These are phyloP conservation scores for Debaryomyces hansenii DNA, from an alignment of 805 yeast genomes.

Conservation along the genomic window DNA sequence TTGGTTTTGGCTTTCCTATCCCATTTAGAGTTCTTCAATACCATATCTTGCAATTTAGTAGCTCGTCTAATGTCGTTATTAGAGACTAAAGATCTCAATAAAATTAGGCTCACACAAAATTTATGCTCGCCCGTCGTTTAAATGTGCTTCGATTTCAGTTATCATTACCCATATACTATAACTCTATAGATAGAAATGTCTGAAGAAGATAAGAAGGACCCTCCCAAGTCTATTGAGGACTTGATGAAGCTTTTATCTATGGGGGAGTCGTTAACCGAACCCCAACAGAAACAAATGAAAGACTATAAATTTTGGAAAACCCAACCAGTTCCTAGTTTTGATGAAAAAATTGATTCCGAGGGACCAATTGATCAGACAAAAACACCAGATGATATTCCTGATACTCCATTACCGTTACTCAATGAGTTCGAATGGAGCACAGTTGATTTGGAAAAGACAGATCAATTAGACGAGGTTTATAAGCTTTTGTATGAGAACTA, in stretches of 20 bases:
- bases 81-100: too few relatives aligned
- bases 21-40: conserved; percentile 44
- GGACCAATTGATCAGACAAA: conserved; percentile 78
- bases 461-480: conserved; percentile 74
- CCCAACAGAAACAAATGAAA: conserved; percentile 70
- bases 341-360: conserved; percentile 63
- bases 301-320: conserved; percentile 98
- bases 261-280: conserved; percentile 55
- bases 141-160: too few relatives aligned
- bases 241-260: conserved; percentile 53
- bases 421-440: conserved; percentile 88
- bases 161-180: too few relatives aligned
- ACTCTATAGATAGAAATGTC: conserved; percentile 4
- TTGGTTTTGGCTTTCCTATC: conserved; percentile 41
- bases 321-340: conserved; percentile 86
- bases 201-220: conserved; percentile 9
- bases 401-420: conserved; percentile 67
- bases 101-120: too few relatives aligned
- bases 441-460: conserved; percentile 55
- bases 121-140: too few relatives aligned
- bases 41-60: conserved; percentile 23
- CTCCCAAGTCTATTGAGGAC: conserved; percentile 52
- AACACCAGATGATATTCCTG: conserved; percentile 70
- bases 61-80: background rate
- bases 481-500: conserved; percentile 82